phyloP scores from a whole-genome alignment of 2,329 filamentous ascomycete genomes.

The Fusarium napiforme region DNA sequence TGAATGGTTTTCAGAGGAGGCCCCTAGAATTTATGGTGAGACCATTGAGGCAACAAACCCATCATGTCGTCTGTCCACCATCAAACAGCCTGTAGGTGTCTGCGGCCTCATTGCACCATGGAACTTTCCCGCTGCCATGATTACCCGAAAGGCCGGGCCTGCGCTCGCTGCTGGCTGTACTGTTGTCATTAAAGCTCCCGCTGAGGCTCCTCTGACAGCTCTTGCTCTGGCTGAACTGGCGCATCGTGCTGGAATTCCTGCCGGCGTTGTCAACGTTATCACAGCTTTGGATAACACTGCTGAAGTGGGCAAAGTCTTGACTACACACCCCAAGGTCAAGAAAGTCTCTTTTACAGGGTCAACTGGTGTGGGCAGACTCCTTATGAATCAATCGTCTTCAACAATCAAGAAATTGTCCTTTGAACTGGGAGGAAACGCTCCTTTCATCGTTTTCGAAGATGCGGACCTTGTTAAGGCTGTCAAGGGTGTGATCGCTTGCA shows the following conservation, averaged over 20 bases:
- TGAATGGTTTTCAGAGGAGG: conserved; percentile 74
- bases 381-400: conserved; percentile 76
- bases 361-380: conserved; percentile 55
- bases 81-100: conserved; percentile 50
- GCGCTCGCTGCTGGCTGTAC: conserved; percentile 78
- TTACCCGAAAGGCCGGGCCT: conserved; percentile 59
- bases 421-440: conserved; percentile 79
- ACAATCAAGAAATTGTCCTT: conserved; percentile 80
- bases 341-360: conserved; percentile 81
- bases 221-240: conserved; percentile 86
- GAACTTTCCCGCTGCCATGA: conserved; percentile 71
- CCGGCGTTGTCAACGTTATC: conserved; percentile 87
- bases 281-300: conserved; percentile 81
- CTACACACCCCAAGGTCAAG: conserved; percentile 59
- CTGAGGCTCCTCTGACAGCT: conserved; percentile 89
- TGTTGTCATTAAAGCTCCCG: conserved; percentile 86
- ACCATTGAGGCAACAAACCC: conserved; percentile 67
- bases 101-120: conserved; percentile 53
- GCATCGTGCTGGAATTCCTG: conserved; percentile 84
- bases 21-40: conserved; percentile 59
- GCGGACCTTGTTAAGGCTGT: conserved; percentile 77
- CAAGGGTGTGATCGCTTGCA: conserved; percentile 71
- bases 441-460: conserved; percentile 82
- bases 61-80: conserved; percentile 61
- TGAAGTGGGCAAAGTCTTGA: conserved; percentile 73